A percentile compares a stretch with the other conserved stretches of the same genome.
Conservation (phyloP, 345 rosid species). For the Brassica juncea region DNA sequence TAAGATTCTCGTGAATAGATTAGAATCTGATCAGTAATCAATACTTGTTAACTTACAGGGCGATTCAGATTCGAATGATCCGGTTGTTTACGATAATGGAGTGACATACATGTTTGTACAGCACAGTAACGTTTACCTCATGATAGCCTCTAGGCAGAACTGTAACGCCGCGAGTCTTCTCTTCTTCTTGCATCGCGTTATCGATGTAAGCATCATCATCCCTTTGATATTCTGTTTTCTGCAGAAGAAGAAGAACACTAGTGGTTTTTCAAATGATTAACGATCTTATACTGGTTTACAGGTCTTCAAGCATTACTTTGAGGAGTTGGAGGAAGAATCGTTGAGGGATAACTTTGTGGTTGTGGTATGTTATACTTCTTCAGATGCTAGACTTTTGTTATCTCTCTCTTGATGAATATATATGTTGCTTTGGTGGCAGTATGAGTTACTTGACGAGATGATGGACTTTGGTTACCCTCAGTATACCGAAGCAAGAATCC, state of each 20-base stretch:
- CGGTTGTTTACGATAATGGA: conserved; percentile 95
- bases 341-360: conserved; percentile 97
- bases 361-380: conserved; percentile 61
- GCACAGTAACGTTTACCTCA: conserved; percentile 87
- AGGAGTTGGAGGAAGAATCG: conserved; percentile 95
- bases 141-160: conserved; percentile 90
- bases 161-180: conserved; percentile 96
- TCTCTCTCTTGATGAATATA: background rate
- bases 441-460: conserved; percentile 85
- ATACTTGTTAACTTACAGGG: conserved; percentile 51
- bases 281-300: conserved; percentile 8
- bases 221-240: background rate
- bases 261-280: background rate
- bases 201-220: conserved; percentile 63
- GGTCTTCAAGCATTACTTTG: conserved; percentile 98
- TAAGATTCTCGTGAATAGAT: background rate
- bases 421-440: conserved; percentile 49
- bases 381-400: background rate
- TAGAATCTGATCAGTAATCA: background rate
- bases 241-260: background rate
- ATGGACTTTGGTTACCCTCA: conserved; percentile 91
- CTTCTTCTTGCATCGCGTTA: conserved; percentile 82
- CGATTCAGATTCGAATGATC: conserved; percentile 96
- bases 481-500: conserved; percentile 76
- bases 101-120: conserved; percentile 92